Conservation (phyloP, 768 basidiomycete genomes). For the Ramaria sp. region DNA sequence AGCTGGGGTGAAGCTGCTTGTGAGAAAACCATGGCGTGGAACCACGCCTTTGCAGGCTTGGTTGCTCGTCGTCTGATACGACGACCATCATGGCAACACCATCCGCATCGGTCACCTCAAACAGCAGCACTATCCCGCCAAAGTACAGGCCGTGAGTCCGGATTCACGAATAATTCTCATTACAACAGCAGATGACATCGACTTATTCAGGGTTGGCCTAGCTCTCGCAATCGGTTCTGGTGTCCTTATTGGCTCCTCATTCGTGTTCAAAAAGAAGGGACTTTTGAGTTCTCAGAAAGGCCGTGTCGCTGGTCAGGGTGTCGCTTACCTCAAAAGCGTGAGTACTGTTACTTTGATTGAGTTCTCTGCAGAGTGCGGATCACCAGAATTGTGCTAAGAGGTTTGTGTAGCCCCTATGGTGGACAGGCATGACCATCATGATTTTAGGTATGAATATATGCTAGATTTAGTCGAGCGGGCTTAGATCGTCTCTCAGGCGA, state of each 20-base stretch:
- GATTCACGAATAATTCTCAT: not conserved
- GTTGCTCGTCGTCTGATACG: not conserved
- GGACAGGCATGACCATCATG: slow-evolving; percentile 37
- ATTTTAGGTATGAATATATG: slow-evolving; percentile 10
- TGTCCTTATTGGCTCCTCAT: slow-evolving; percentile 36
- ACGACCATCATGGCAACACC: not conserved
- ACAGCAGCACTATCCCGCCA: slow-evolving; percentile 3
- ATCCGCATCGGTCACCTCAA: not conserved
- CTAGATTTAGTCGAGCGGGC: not conserved
- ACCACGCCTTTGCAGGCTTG: not conserved
- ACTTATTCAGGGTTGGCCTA: slow-evolving; percentile 18
- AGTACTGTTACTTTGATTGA: slow-evolving; percentile 7
- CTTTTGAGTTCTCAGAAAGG: slow-evolving; percentile 22
- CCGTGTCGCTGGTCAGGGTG: slow-evolving; percentile 23
- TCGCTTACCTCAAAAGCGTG: slow-evolving; percentile 22
- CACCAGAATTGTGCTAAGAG: not conserved
- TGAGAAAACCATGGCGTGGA: too few relatives aligned
- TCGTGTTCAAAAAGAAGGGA: slow-evolving; percentile 52
- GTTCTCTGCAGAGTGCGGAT: not conserved
- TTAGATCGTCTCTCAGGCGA: slow-evolving; percentile 1
- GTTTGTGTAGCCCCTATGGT: slow-evolving; percentile 31
- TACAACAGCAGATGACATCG: not conserved
- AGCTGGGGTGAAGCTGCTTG: too few relatives aligned
- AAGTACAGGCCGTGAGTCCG: slow-evolving; percentile 9
- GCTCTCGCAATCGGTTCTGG: slow-evolving; percentile 30